Evolutionary conservation across 495 filamentous ascomycete genomes (phyloP), one percentile per base, ranked within the genome.

Genomic region (Neurospora sp.): DNA sequence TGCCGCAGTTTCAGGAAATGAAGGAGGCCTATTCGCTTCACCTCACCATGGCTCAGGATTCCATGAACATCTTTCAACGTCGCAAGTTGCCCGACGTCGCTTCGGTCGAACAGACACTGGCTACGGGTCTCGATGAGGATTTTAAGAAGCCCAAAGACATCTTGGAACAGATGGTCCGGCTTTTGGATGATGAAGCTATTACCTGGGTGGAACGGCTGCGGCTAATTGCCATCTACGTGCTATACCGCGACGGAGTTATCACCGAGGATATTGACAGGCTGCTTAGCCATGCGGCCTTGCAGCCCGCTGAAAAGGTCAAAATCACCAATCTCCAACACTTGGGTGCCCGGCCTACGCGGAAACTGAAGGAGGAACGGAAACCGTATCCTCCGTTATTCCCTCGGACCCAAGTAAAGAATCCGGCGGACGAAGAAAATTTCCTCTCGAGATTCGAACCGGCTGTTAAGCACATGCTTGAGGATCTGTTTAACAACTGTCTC

Each of bases 11-110:
- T 78, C 93, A 96, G 72, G 91, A 93, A 78, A 92, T 94, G 83
- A 97, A 98, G 82, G 92, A 97, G 79, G 91, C 93, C 41, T 99
- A 98, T 78, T 94, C 96, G 0, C 85, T 99, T 40, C 96, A 99
- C 80, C 84, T 99, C 17, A 95, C 88, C 74, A 99, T 99, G 96
- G 96, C 96, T n/a, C 92, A 97, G 78, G 94, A 97, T 77, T 95
- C 93, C 74, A 98, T 98, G 96, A 92, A 92, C 72, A 86, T 90
- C 59, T 99, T 98, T 76, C 89, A 97, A 77, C 82, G 88, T 22
- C 87, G 89, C 75, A 97, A 97, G 76, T 86, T 99, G 6, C 85
- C 90, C 53, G 96, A 98, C 76, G 85, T 98, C 72, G 95, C 93
- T 65, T 90, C 91, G 3, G 87, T 93, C 3, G 95, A 99, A 78